A percentile compares a stretch with the other conserved stretches of the same genome.
phyloP scores from a whole-genome alignment of 352 stramenopile species.

The Halophytophthora batemanensis region DNA sequence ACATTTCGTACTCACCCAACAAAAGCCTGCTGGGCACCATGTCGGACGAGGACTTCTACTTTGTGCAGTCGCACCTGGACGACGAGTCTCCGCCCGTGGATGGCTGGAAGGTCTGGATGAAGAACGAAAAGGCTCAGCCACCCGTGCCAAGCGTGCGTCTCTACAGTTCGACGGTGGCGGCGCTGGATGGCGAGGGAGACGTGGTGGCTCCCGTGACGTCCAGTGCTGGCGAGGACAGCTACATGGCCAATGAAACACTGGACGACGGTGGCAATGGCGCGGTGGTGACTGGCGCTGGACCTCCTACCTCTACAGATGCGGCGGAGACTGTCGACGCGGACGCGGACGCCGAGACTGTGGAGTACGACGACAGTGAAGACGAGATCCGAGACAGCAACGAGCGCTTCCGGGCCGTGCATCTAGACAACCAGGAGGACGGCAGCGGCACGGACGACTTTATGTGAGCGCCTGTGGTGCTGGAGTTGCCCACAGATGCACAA shows the following conservation, averaged over 20 bases:
- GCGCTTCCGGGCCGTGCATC: conserved; percentile 84
- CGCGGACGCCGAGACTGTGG: conserved; percentile 79
- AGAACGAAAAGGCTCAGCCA: conserved; percentile 75
- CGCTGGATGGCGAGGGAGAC: conserved; percentile 39
- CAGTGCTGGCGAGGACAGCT: conserved; percentile 73
- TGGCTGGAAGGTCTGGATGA: conserved; percentile 85
- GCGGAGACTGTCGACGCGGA: conserved; percentile 56
- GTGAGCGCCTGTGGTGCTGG: conserved; percentile 28
- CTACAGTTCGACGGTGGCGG: conserved; percentile 61
- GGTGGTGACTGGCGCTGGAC: conserved; percentile 14
- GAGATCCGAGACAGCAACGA: conserved; percentile 89
- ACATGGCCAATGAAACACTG: no score
- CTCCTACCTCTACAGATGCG: conserved; percentile 22
- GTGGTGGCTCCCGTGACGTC: conserved; percentile 66
- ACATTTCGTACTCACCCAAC: conserved; percentile 95
- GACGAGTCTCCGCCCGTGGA: conserved; percentile 73
- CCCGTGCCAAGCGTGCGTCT: conserved; percentile 67
- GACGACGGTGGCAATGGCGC: no score
- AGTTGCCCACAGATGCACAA: no score
- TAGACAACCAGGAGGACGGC: conserved; percentile 81
- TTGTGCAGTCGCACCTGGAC: conserved; percentile 77
- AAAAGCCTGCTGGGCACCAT: conserved; percentile 81
- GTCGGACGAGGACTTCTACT: conserved; percentile 88
- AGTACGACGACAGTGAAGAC: conserved; percentile 89
- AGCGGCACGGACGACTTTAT: conserved; percentile 79